Percentiles rank a stretch among this genome's conserved stretches.
Conservation (phyloP, 106 monocot genomes). For the Dendrobium officinale region DNA sequence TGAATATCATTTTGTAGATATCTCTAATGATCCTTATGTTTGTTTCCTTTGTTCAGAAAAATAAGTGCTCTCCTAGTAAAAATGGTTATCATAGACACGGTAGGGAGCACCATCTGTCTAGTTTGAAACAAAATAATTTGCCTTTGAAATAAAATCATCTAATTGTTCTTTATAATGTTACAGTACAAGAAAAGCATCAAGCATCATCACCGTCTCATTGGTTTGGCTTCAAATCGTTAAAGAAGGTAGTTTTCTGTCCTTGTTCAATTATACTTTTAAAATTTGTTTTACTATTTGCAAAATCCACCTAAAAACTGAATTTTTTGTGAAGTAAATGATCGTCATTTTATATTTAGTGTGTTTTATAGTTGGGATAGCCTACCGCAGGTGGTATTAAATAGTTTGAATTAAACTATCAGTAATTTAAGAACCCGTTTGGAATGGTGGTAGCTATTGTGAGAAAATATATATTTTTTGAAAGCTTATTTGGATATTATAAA, state of each 20-base stretch:
- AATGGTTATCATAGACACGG: conserved; percentile 46
- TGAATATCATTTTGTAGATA: not conserved
- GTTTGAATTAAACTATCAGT: too few relatives aligned
- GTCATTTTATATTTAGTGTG: too few relatives aligned
- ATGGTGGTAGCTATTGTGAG: too few relatives aligned
- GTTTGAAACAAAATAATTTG: not conserved
- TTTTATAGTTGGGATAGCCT: not conserved
- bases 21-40: not conserved
- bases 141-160: not conserved
- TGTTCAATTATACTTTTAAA: not conserved
- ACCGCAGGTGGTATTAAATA: too few relatives aligned
- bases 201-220: conserved; percentile 35
- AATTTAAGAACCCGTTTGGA: too few relatives aligned
- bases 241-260: conserved; percentile 46
- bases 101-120: conserved; percentile 12
- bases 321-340: too few relatives aligned
- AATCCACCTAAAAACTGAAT: not conserved
- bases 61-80: conserved; percentile 44
- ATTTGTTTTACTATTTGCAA: not conserved
- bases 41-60: conserved; percentile 33
- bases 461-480: too few relatives aligned
- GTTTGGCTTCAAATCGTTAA: conserved; percentile 72
- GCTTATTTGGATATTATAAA: too few relatives aligned
- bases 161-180: conserved; percentile 12
- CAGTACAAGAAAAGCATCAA: conserved; percentile 35